Evolutionary conservation across 164 flowering plant species (phyloP), one percentile per base, ranked within the genome.

Genomic region (Sextonia rubra): DNA sequence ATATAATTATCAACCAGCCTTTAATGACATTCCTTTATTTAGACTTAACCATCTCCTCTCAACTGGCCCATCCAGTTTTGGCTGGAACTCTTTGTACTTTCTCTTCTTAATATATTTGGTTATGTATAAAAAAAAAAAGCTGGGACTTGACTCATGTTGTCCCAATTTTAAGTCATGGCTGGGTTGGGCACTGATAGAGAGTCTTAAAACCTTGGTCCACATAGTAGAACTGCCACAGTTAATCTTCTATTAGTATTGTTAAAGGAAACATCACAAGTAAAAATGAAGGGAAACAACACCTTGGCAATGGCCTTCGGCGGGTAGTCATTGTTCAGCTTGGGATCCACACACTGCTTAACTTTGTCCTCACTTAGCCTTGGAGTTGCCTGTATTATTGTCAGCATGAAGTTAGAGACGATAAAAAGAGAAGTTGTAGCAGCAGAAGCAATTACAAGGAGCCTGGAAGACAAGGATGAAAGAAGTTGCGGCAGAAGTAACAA

Each of bases 241-340:
- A 52, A 52, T 52, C 18, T 11, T 15, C 20, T 52, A 12, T 12
- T 52, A 52, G 20, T 52, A 18, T 55, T 69, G 32, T 20, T 32
- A 66, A 70, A 58, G 20, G 12, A 17, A 60, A 60, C 26, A 8
- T 44, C n/a, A 30, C n/a, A 44, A 61, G 30, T 65, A 70, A 60
- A 30, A 55, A 27, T 64, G 32, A 32, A 29, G 32, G 30, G 58
- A 24, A 55, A n/a, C 23, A 4, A 12, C 78, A 93, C 95, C 97
- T 93, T 93, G 23, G 98, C 98, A 75, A 93, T 93, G 48, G 94
- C 97, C 80, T 88, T 91, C 47, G 93, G 90, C n/a, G 95, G 98
- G 76, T 85, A 93, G 0, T 91, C 90, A 58, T 83, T 85, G 66
- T 83, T 87, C 48, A 93, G 83, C 80, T 91, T 85, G 56, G 89